These are phyloP conservation scores for Heimioporus retisporus DNA, from an alignment of 1,284 basidiomycete genomes.

Conservation along the genomic window DNA sequence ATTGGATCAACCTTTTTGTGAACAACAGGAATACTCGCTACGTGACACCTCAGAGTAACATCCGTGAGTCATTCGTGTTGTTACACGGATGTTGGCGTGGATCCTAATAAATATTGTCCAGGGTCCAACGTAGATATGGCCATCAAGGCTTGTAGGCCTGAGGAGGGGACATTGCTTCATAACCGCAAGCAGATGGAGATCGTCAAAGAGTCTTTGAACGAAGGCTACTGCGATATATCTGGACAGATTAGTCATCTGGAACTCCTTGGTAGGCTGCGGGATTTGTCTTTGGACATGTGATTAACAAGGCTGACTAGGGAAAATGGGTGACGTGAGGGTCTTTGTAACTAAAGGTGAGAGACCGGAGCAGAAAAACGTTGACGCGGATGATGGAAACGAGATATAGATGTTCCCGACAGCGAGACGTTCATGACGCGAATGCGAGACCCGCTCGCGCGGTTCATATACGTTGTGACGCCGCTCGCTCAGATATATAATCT, in stretches of 20 bases:
- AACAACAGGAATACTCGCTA: constrained; percentile 34
- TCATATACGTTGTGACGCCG: constrained; percentile 70
- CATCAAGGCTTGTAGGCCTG: constrained; percentile 80
- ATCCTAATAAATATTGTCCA: constrained; percentile 35
- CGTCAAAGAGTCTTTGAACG: constrained; percentile 81
- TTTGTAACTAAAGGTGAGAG: too few species aligned
- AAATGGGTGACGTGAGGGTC: constrained; percentile 47
- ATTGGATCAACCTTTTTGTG: not conserved
- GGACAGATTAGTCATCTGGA: constrained; percentile 74
- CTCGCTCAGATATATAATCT: constrained; percentile 72
- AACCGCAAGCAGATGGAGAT: constrained; percentile 77
- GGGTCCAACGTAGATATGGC: constrained; percentile 82
- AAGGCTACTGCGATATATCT: constrained; percentile 87
- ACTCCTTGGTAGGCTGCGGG: constrained; percentile 59
- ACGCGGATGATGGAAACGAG: too few species aligned
- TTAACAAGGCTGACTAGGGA: constrained; percentile 50
- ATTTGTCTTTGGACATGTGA: not conserved
- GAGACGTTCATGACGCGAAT: constrained; percentile 62
- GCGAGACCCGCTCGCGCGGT: constrained; percentile 70
- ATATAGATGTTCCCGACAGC: constrained; percentile 63
- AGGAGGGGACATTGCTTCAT: constrained; percentile 69
- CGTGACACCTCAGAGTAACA: constrained; percentile 70
- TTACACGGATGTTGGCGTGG: not conserved
- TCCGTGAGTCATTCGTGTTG: constrained; percentile 54
- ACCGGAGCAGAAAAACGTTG: too few species aligned